Conservation (phyloP, 192 early-diverging fungal genomes). For the Geosiphon pyriformis region DNA sequence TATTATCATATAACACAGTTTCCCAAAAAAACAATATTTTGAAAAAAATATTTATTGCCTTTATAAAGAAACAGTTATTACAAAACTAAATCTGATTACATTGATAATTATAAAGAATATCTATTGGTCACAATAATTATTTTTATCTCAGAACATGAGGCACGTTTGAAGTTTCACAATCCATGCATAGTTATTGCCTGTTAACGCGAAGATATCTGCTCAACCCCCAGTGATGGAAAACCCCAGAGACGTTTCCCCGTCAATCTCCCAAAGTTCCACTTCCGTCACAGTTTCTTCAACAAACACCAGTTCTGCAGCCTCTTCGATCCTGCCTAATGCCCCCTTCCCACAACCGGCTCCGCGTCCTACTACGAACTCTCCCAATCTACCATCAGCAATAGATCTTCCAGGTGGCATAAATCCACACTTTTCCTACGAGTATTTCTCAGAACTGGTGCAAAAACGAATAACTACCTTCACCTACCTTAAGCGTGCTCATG, state of each 20-base stretch:
- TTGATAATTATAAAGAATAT: no score
- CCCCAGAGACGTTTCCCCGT: not conserved
- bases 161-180: no score
- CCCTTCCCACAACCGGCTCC: conserved; percentile 20
- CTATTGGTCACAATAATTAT: no score
- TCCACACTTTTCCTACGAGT: conserved; percentile 29
- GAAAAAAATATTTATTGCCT: no score
- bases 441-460: conserved; percentile 38
- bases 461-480: conserved; percentile 43
- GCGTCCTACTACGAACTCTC: conserved; percentile 8
- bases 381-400: not conserved
- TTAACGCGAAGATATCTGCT: no score
- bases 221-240: not conserved
- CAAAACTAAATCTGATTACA: no score
- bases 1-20: no score
- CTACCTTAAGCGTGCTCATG: conserved; percentile 38
- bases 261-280: not conserved
- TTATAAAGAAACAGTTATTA: no score
- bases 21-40: no score
- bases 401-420: not conserved
- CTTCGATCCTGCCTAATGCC: conserved; percentile 3
- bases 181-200: no score
- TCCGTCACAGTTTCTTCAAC: not conserved
- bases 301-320: not conserved
- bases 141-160: no score